Evolutionary conservation across 1,139 yeast species (phyloP).

Genomic region (Suhomyces kunorum): DNA sequence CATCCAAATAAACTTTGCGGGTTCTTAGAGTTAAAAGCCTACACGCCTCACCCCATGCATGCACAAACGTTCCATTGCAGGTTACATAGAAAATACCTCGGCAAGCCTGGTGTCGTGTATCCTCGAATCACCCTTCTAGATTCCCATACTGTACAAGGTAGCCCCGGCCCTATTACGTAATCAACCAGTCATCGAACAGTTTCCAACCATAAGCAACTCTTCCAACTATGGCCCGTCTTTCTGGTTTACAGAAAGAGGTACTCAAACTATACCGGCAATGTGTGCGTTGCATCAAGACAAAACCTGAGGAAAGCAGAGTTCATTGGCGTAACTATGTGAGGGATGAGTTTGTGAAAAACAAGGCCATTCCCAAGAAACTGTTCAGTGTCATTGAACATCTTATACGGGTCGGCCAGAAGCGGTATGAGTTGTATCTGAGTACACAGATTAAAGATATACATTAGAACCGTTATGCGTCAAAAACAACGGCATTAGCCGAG

Average conservation of each 20-base stretch:
- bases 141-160: too few species aligned
- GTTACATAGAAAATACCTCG: neutral
- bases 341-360: conserved; percentile 64
- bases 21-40: neutral
- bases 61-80: neutral
- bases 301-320: conserved; percentile 48
- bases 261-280: conserved; percentile 62
- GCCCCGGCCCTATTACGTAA: neutral
- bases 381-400: conserved; percentile 87
- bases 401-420: conserved; percentile 70
- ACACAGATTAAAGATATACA: conserved; percentile 67
- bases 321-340: conserved; percentile 53
- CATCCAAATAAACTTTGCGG: neutral
- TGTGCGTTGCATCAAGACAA: conserved; percentile 53
- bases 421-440: conserved; percentile 70
- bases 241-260: conserved; percentile 68
- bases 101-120: neutral
- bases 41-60: too few species aligned
- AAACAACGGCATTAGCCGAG: neutral
- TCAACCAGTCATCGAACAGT: neutral
- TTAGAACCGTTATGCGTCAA: conserved; percentile 14
- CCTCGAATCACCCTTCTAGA: conserved; percentile 3
- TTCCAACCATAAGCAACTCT: conserved; percentile 2
- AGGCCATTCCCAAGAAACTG: conserved; percentile 67
- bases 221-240: conserved; percentile 42